Evolutionary conservation across 257 asterid species (phyloP).

Genomic region (Ilex asprella): DNA sequence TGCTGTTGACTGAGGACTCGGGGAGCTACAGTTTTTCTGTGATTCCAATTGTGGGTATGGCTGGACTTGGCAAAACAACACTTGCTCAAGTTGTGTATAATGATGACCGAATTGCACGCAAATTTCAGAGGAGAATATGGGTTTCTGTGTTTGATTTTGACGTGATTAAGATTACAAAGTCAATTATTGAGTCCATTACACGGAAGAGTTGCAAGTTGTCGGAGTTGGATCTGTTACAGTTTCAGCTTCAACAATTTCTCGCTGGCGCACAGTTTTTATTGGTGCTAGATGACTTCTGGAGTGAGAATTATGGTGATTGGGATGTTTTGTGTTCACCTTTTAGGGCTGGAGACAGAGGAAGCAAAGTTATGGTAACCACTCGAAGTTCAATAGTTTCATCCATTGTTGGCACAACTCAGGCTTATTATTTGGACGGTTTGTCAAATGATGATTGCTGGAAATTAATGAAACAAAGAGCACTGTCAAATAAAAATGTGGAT

Average conservation of each 20-base stretch:
- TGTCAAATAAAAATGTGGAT: slow-evolving; percentile 4
- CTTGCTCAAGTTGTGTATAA: slow-evolving; percentile 25
- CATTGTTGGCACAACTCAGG: slow-evolving; percentile 18
- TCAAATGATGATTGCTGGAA: slow-evolving; percentile 31
- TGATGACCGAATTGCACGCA: neutral
- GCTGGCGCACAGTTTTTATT: neutral
- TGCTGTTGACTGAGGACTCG: slow-evolving; percentile 6
- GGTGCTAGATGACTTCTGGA: slow-evolving; percentile 11
- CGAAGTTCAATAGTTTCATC: slow-evolving; percentile 31
- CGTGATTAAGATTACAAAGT: slow-evolving; percentile 17
- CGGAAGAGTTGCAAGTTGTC: slow-evolving; percentile 16
- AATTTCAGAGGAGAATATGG: slow-evolving; percentile 23
- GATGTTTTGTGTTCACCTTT: slow-evolving; percentile 2
- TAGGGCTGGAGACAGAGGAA: neutral
- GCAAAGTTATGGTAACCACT: slow-evolving; percentile 20
- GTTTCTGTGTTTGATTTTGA: slow-evolving; percentile 27
- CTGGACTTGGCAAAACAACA: slow-evolving; percentile 33
- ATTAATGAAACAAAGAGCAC: slow-evolving; percentile 24
- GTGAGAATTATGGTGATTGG: slow-evolving; percentile 8
- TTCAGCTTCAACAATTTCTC: neutral
- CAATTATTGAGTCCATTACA: slow-evolving; percentile 26
- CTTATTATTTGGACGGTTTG: slow-evolving; percentile 14
- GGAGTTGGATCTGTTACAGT: slow-evolving; percentile 6
- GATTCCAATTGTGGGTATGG: slow-evolving; percentile 37
- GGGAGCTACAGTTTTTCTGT: slow-evolving; percentile 12